Evolutionary conservation across 2,329 filamentous ascomycete species (phyloP), one percentile per base, ranked within the genome.

Genomic region (Fusarium tricinctum): DNA sequence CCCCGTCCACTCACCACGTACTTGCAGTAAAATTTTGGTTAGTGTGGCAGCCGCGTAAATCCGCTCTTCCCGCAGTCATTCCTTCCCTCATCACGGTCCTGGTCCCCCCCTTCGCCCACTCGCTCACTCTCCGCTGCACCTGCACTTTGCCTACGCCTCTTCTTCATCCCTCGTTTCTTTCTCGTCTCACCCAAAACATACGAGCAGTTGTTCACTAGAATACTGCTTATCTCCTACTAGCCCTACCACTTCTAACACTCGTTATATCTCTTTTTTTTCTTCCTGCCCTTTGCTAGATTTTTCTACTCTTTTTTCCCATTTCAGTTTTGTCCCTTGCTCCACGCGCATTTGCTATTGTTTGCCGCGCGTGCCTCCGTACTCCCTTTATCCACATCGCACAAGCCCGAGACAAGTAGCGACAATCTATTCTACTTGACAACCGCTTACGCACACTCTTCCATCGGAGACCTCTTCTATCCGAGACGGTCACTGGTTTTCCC

Each of bases 401-500:
- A 61, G 47, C 47, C 53, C 61, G 39, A 58, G 58, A 66, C 61
- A 69, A 69, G 39, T 47, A 69, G 61, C 66, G 42, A 69, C 54
- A 54, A 43, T 46, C 61, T 62, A 22, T 42, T 46, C 61, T 62
- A 22, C 45, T 58, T 51, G 35, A 56, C 53, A 42, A 50, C 49
- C 47, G 45, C 48, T 64, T 56, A 52, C 60, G 62, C 44, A 42
- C 59, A 48, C 55, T 49, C 42, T 47, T 47, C 48, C 48, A 43
- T 55, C 52, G 63, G 46, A 43, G 33, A 55, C 39, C 40, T 69
- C 38, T 48, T 56, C 39, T 30, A 72, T 61, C 50, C 53, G 68
- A 70, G 54, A 68, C 70, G 47, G 60, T 51, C 60, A 55, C 63
- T 66, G 68, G 56, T 70, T 58, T 70, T 30, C 28, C 59, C 64